Base-by-base conservation (phyloP, 257 asterid species). In the Nicotiana otophora region DNA sequence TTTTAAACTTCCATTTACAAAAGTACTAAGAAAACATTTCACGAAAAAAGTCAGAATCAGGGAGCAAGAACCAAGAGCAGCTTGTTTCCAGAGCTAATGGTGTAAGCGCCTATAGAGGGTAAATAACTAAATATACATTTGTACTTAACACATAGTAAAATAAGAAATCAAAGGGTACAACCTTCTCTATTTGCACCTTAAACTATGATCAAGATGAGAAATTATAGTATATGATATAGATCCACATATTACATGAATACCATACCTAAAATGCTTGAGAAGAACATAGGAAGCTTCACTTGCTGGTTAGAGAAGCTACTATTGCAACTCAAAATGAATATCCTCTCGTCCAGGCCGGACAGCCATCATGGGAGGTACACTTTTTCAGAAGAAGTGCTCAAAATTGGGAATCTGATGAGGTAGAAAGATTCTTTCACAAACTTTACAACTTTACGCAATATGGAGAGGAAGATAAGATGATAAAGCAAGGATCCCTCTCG, bases 381-480 rank as follows among this genome's bases (percentile, higher is more conserved):
- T 72, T 30, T 30, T 31, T 58, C 79, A 72, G 4, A 72, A 72
- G 39, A 46, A 72, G 20, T 46, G 61, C 7, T 72, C 15, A 46
- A 72, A 7, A 12, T 33, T 23, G 61, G 61, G 39, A 46, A 68
- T 11, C 6, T 72, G 36, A 14, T 72, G n/a, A 46, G 36, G 61
- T 6, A 20, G 34, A 70, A 70, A 42, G 0, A 15, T 5, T 12
- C 19, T 12, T n/a, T 70, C 19, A 70, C 60, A n/a, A 70, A 42
- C 34, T 70, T 70, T 70, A n/a, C 20, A 42, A 70, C 60, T 20
- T 20, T 6, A 42, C 51, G 34, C 60, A 70, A 70, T 1, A 66
- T 72, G 61, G 79, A 20, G 60, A 72, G 78, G 79, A 14, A 72
- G 61, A 72, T 23, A 72, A 70, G 11, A 72, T 72, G 79, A 72